Base-by-base conservation (phyloP, 805 yeast species). In the Wickerhamomyces bovis region DNA sequence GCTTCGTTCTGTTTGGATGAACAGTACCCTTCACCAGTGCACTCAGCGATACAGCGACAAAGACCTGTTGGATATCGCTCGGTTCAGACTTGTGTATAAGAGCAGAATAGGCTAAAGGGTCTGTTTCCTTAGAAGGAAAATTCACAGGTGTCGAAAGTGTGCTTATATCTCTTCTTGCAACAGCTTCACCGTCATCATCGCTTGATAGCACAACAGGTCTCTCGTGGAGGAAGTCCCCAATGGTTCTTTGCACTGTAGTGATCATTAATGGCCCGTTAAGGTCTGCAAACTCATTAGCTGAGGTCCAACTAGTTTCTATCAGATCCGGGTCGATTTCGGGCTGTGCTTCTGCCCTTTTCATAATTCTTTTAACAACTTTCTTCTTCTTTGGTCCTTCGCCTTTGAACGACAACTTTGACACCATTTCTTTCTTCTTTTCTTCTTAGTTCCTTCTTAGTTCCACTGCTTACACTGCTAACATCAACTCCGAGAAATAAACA, bases 341-440 rank as follows among this genome's bases (percentile, higher is more conserved):
- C 36, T 42, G 38, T 18, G 45, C 45, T 22, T 23, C 51, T 2
- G 44, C 31, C 12, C 16, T 42, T 38, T 16, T 30, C 6, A 31
- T n/a, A 6, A 25, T 26, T 33, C 40, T 49, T 41, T 28, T 41
- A 21, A 33, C 26, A 10, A 28, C 43, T 41, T 44, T 55, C 44
- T 45, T 47, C 45, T 45, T 52, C 43, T 56, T 52, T 38, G 59
- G 52, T 42, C 54, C 58, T 42, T 67, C 71, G 26, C 70, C 71
- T 49, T 69, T 69, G 56, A 69, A 69, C 6, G 56, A 46, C 8
- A 69, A 59, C 38, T 63, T 63, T 7, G 69, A 60, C 5, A 66
- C 71, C 73, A 69, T 69, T 59, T 20, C 20, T 11, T 8, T 6
- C 12, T 33, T 12, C 11, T n/a, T n/a, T 18, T 5, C 20, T n/a